phyloP scores from a whole-genome alignment of 2,329 filamentous ascomycete species.

The Epichloe festucae region DNA sequence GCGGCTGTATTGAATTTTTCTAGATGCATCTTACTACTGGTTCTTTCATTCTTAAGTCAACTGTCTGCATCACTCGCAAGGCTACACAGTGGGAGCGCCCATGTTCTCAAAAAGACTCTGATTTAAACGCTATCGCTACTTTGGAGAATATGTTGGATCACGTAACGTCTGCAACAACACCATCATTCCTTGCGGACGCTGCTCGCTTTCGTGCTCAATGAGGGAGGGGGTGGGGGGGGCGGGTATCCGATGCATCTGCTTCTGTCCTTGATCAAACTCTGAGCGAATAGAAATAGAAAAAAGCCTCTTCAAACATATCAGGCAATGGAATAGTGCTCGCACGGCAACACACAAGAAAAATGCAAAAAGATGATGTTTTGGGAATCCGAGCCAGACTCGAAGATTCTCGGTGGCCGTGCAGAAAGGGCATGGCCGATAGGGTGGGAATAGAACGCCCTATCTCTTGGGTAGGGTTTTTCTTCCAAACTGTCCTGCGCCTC shows the following conservation, averaged over 20 bases:
- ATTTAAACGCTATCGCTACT: background rate
- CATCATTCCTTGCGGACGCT: background rate
- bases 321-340: background rate
- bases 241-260: background rate
- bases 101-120: background rate
- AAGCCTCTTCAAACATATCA: background rate
- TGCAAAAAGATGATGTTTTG: background rate
- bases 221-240: no score
- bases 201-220: background rate
- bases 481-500: conserved; percentile 25
- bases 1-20: no score
- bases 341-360: background rate
- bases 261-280: background rate
- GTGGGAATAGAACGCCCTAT: conserved; percentile 12
- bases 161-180: background rate
- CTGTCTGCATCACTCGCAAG: no score
- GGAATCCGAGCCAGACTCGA: background rate
- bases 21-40: no score
- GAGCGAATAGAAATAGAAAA: background rate
- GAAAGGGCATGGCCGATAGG: no score
- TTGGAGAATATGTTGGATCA: background rate
- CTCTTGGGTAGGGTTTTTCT: conserved; percentile 34
- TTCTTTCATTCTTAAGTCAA: no score
- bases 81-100: no score
- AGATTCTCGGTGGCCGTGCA: background rate